phyloP scores from a whole-genome alignment of 257 asterid genomes.

The Plantago major region DNA sequence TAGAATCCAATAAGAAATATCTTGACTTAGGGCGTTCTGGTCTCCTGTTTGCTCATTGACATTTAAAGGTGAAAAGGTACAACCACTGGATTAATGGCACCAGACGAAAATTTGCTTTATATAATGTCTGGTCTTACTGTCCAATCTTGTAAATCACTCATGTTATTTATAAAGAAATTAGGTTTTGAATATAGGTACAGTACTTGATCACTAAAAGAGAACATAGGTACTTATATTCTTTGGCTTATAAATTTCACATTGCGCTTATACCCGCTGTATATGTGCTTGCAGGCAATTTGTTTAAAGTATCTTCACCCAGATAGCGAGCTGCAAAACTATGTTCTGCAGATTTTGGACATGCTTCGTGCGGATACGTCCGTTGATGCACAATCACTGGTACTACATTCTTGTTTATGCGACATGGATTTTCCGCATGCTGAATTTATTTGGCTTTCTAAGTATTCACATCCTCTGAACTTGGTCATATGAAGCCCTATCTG shows the following conservation, averaged over 20 bases:
- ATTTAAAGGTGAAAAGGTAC: conserved; percentile 7
- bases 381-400: conserved; percentile 98
- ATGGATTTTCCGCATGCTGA: background rate
- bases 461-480: background rate
- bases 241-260: conserved; percentile 18
- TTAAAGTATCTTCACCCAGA: conserved; percentile 85
- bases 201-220: background rate
- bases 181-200: conserved; percentile 7
- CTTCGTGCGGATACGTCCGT: conserved; percentile 57
- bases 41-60: background rate
- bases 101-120: conserved; percentile 2
- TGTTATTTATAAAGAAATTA: conserved; percentile 10
- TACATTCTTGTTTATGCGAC: background rate
- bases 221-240: conserved; percentile 18
- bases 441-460: background rate
- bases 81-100: conserved; percentile 18
- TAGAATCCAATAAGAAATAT: background rate
- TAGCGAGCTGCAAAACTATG: conserved; percentile 77
- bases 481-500: background rate
- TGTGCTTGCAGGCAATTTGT: conserved; percentile 65
- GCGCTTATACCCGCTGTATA: conserved; percentile 11
- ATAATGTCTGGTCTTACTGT: conserved; percentile 9
- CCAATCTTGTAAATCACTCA: conserved; percentile 10
- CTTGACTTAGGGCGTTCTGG: background rate
- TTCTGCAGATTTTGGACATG: conserved; percentile 75